phyloP scores from a whole-genome alignment of 805 yeast species.

The Candida maesae region DNA sequence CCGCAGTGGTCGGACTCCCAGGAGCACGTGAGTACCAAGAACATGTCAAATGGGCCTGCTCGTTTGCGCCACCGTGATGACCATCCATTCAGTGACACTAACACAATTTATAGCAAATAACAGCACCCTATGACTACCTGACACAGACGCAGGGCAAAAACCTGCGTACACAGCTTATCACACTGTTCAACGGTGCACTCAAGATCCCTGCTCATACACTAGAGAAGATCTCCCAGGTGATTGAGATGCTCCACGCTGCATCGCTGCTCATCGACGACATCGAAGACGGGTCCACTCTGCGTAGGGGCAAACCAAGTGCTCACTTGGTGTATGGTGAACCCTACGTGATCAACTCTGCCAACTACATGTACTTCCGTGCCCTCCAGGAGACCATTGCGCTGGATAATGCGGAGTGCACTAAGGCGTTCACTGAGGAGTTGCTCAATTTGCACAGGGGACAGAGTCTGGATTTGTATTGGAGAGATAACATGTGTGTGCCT shows the following conservation, averaged over 20 bases:
- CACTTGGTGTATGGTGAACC: constrained; percentile 77
- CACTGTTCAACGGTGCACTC: constrained; percentile 51
- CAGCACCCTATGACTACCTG: constrained; percentile 25
- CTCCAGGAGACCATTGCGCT: constrained; percentile 37
- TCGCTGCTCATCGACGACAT: constrained; percentile 81
- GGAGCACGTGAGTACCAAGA: constrained; percentile 12
- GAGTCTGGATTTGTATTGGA: constrained; percentile 85
- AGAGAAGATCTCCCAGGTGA: constrained; percentile 39
- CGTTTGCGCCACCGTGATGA: no score
- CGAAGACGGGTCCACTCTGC: constrained; percentile 67
- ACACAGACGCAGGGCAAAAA: constrained; percentile 25
- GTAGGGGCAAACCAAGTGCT: constrained; percentile 80
- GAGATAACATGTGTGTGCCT: constrained; percentile 62
- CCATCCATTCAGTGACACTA: no score
- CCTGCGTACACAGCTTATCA: constrained; percentile 35
- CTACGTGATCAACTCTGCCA: constrained; percentile 77
- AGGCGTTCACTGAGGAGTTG: constrained; percentile 66
- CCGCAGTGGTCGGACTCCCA: constrained; percentile 13
- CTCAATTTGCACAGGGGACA: constrained; percentile 84
- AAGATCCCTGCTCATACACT: constrained; percentile 38
- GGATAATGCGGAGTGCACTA: constrained; percentile 25
- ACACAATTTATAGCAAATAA: constrained; percentile 15
- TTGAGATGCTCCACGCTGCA: constrained; percentile 62
- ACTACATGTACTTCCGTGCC: constrained; percentile 64
- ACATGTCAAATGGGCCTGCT: no score